phyloP scores from a whole-genome alignment of 2,329 filamentous ascomycete genomes.

The Dactylellina haptotyla region DNA sequence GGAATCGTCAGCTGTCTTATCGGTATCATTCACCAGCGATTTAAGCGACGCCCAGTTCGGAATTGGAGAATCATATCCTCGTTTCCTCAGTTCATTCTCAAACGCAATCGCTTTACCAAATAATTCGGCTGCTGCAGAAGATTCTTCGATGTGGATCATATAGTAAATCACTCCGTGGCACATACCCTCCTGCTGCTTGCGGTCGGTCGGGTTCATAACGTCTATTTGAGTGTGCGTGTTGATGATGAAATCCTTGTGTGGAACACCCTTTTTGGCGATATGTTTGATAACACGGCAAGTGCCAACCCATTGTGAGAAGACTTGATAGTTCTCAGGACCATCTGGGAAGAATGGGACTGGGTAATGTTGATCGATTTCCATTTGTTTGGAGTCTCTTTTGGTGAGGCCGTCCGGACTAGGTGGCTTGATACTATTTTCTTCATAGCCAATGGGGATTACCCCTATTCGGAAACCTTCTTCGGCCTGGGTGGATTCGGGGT shows the following conservation, averaged over 20 bases:
- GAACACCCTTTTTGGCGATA: background rate
- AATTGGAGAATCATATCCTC: background rate
- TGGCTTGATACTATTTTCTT: background rate
- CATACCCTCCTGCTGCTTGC: background rate
- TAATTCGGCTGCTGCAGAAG: background rate
- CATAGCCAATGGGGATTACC: background rate
- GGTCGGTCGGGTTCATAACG: background rate
- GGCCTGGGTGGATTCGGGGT: too few species aligned
- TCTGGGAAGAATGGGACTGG: conserved; percentile 14
- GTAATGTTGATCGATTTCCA: conserved; percentile 9
- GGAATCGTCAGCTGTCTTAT: background rate
- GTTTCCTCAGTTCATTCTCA: background rate
- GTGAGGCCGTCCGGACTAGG: too few species aligned
- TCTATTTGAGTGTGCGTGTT: background rate
- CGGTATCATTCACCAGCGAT: background rate
- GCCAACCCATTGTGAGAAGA: conserved; percentile 28
- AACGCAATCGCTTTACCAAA: background rate
- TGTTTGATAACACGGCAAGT: conserved; percentile 23
- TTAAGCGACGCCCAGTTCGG: background rate
- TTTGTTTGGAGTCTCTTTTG: background rate
- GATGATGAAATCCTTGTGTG: background rate
- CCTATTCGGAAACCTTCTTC: too few species aligned
- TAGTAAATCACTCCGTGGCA: conserved; percentile 2
- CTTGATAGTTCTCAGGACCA: conserved; percentile 5
- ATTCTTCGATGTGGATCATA: conserved; percentile 9